Base-by-base conservation (phyloP, 768 basidiomycete genomes). In the Pholiota microspora region DNA sequence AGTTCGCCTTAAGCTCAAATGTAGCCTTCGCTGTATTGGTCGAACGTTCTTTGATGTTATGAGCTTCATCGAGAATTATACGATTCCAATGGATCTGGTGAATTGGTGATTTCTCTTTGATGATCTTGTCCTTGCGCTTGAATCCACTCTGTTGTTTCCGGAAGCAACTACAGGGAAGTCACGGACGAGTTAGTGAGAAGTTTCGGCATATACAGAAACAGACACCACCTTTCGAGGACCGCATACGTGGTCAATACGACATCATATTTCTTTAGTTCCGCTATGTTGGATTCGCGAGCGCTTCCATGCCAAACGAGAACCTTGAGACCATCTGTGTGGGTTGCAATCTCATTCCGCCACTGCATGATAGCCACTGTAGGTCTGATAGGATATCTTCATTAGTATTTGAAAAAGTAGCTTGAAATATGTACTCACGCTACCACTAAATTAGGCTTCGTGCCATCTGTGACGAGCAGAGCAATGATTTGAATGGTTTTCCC, bases 401-500 rank as follows among this genome's bases (percentile, higher is more conserved):
- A 9, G 40, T 81, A 80, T 44, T 81, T 21, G 75, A 77, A 15
- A 75, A 72, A 21, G 45, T 13, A 13, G 54, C 45, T 48, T 42
- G 32, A 27, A 38, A 40, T 29, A 35, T 32, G 9, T n/a, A 76
- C 86, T 58, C 68, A 92, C 89, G 97, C 97, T 25, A 99, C 80
- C 28, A 99, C 92, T 18, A 99, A 80, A 60, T 94, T 96, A 2
- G 94, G 94, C 66, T 83, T 88, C 56, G 77, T 72, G 45, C 79
- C 67, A 63, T 94, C 92, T 1, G 88, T 84, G 4, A 95, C 83
- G 32, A 99, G 77, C 34, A 98, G 77, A 0, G 94, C 81, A 47
- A 99, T 95, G 60, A 94, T 93, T 67, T 99, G 97, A 55, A 99
- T 98, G 0, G 96, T 99, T 71, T 94, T 94, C 12, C 89, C 90